Base-by-base conservation (phyloP, 768 basidiomycete species). In the Termitomyces sp. region DNA sequence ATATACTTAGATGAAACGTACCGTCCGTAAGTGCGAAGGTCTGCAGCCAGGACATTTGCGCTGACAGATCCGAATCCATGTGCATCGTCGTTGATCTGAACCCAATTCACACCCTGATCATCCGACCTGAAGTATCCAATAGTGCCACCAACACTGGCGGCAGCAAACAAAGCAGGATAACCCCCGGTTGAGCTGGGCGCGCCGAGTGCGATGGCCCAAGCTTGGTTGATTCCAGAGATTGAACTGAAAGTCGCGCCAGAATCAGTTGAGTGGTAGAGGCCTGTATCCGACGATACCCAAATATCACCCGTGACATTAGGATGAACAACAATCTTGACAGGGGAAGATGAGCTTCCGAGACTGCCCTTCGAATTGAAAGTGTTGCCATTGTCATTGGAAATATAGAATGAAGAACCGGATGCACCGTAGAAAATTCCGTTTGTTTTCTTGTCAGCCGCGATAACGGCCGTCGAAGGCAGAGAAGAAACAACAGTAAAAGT, bases 391-490 rank as follows among this genome's bases (percentile, higher is more conserved):
- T 88, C 77, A 5, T 73, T 78, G 20, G 85, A 86, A n/a, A 85
- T 61, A 64, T 85, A 88, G 75, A 87, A 86, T 28, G 70, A 74
- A 18, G 77, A 75, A 0, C 77, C 77, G 23, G 80, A 76, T 18
- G 84, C 85, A 20, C 77, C 85, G 64, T 87, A 87, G 74, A 87
- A 86, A 50, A 83, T 66, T 0, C 76, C 68, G 66, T 82, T 78
- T 68, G 79, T 78, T 62, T 74, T 74, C 70, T 86, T 87, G 71
- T 88, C 86, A 2, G 86, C 82, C 9, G 85, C 84, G 61, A 88
- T 86, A 13, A 73, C 76, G 1, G 84, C 79, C 41, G 66, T 69
- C 3, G 80, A 74, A 0, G 86, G 85, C 4, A 88, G 76, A 14
- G 78, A 71, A 0, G 80, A 64, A 32, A 87, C 85, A 3, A 75